These are phyloP conservation scores for Sisymbrium irio DNA, from an alignment of 345 rosid genomes.

Conservation along the genomic window DNA sequence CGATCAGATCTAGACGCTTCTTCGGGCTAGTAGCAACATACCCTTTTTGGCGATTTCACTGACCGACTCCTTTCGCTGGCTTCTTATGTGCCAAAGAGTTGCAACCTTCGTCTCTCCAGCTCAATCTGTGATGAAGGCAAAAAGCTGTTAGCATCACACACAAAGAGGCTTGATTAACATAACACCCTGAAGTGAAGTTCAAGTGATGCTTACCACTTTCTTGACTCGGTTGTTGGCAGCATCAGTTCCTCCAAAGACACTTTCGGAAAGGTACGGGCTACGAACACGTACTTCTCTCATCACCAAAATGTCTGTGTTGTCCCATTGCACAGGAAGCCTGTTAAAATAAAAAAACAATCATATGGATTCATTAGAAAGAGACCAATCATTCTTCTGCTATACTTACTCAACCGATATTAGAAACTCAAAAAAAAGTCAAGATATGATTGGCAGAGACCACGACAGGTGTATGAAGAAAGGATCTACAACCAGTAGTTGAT, in stretches of 20 bases:
- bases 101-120: slow-evolving; percentile 37
- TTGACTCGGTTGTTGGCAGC: slow-evolving; percentile 95
- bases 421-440: neutral
- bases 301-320: slow-evolving; percentile 82
- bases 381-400: neutral
- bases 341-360: neutral
- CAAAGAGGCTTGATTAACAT: neutral
- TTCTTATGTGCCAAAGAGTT: slow-evolving; percentile 30
- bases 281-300: slow-evolving; percentile 89
- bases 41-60: slow-evolving; percentile 17
- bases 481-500: neutral
- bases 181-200: neutral
- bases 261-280: slow-evolving; percentile 86
- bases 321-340: slow-evolving; percentile 99
- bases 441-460: too few species aligned
- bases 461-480: too few species aligned
- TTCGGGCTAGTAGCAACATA: slow-evolving; percentile 5
- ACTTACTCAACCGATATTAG: neutral
- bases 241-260: slow-evolving; percentile 87
- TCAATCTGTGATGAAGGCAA: slow-evolving; percentile 25
- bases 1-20: slow-evolving; percentile 24
- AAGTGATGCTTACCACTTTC: slow-evolving; percentile 75
- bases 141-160: slow-evolving; percentile 8
- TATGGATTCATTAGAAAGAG: neutral
- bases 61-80: slow-evolving; percentile 20